Percentiles rank a stretch among this genome's conserved stretches.
Evolutionary conservation across 2,329 filamentous ascomycete genomes (phyloP).

Genomic region (Daldinia eschscholtzii): DNA sequence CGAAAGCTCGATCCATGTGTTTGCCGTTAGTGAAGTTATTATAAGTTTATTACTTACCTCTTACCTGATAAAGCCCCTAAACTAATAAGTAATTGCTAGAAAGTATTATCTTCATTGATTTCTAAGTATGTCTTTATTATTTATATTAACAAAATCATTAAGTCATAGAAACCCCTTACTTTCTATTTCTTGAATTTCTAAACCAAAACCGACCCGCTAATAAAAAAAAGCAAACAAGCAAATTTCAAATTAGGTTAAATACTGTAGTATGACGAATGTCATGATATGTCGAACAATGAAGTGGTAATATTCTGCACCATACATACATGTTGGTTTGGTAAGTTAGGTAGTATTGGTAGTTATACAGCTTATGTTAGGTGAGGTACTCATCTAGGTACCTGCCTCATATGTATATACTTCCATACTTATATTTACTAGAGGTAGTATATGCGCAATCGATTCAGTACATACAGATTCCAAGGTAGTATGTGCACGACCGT

Average conservation of each 20-base stretch:
- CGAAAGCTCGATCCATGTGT: neutral
- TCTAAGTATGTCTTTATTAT: neutral
- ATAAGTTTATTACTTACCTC: neutral
- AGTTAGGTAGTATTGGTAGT: neutral
- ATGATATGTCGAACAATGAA: neutral
- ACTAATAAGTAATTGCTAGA: neutral
- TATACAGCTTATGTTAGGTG: neutral
- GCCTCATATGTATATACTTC: neutral
- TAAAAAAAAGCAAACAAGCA: neutral
- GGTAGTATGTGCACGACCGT: neutral
- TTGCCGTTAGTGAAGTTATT: neutral
- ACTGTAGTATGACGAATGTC: neutral
- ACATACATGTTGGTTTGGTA: neutral
- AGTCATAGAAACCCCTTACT: neutral
- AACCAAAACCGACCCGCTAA: neutral
- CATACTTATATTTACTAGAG: no score
- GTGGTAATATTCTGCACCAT: slow-evolving; percentile 2
- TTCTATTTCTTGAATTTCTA: neutral
- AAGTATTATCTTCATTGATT: neutral
- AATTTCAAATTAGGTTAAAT: neutral
- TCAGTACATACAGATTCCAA: slow-evolving; percentile 2
- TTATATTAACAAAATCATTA: neutral
- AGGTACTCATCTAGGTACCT: neutral
- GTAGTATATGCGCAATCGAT: neutral
- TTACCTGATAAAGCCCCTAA: neutral